Evolutionary conservation across 208 protist species (phyloP).

Genomic region (Crithidia thermophila): DNA sequence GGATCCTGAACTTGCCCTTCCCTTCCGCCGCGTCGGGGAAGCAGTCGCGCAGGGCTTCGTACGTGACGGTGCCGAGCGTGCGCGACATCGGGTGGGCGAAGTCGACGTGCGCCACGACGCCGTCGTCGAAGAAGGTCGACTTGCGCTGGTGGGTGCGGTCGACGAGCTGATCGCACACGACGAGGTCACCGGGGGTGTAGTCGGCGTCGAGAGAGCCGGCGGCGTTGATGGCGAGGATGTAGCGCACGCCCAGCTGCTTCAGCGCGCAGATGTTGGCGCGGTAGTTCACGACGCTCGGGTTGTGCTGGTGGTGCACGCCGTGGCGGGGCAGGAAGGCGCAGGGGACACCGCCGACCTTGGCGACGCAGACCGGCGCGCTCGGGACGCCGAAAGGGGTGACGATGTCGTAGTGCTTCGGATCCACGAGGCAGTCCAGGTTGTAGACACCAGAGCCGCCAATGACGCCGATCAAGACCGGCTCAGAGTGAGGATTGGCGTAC

Average conservation of each 20-base stretch:
- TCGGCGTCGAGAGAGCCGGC: conserved; percentile 82
- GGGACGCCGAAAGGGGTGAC: conserved; percentile 87
- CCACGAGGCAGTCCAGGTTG: conserved; percentile 59
- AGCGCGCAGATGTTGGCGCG: conserved; percentile 93
- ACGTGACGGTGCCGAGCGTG: conserved; percentile 41
- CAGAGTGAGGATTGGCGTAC: conserved; percentile 58
- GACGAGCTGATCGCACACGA: conserved; percentile 90
- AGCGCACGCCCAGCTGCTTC: conserved; percentile 86
- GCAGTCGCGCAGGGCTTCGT: conserved; percentile 37
- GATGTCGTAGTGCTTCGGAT: conserved; percentile 63
- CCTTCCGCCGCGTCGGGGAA: conserved; percentile 40
- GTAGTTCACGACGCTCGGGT: conserved; percentile 90
- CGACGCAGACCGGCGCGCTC: conserved; percentile 68
- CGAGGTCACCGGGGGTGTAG: conserved; percentile 85
- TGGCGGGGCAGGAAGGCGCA: conserved; percentile 92
- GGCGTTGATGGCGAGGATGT: conserved; percentile 88
- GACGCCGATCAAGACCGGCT: conserved; percentile 63
- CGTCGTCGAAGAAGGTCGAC: conserved; percentile 87
- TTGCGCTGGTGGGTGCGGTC: conserved; percentile 77
- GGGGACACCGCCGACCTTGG: conserved; percentile 47
- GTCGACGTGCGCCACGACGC: conserved; percentile 80
- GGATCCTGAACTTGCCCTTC: conserved; percentile 46
- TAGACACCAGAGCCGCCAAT: conserved; percentile 92
- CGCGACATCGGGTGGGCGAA: conserved; percentile 84
- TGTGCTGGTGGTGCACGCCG: conserved; percentile 71